phyloP scores from a whole-genome alignment of 495 filamentous ascomycete genomes.

The Entonaema liquescens region DNA sequence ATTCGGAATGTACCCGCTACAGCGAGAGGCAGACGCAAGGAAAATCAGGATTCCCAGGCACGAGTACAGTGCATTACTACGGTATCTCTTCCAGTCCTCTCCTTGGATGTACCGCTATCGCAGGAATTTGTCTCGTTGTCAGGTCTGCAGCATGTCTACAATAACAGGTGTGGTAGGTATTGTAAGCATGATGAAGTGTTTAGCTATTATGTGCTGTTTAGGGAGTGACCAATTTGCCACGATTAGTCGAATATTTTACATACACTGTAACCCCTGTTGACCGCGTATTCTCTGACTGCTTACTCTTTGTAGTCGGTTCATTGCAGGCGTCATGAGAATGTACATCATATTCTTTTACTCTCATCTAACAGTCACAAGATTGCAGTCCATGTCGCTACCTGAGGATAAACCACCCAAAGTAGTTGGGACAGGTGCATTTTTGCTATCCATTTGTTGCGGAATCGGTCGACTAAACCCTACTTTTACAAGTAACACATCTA shows the following conservation, averaged over 20 bases:
- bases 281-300: slow-evolving; percentile 1
- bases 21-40: slow-evolving; percentile 14
- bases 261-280: background rate
- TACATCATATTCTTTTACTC: background rate
- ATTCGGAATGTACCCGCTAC: slow-evolving; percentile 26
- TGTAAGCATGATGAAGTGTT: slow-evolving; percentile 27
- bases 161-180: slow-evolving; percentile 14
- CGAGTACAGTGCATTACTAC: slow-evolving; percentile 33
- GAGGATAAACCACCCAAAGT: background rate
- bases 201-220: slow-evolving; percentile 21
- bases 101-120: slow-evolving; percentile 10
- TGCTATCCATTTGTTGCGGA: background rate
- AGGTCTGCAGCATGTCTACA: slow-evolving; percentile 2
- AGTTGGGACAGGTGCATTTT: background rate
- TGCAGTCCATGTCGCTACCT: background rate
- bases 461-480: background rate
- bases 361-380: background rate
- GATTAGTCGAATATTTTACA: slow-evolving; percentile 8
- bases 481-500: background rate
- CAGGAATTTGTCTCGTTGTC: slow-evolving; percentile 11
- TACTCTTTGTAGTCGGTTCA: background rate
- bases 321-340: background rate
- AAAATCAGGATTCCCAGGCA: slow-evolving; percentile 10
- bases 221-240: slow-evolving; percentile 7
- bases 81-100: slow-evolving; percentile 4